Percentiles rank a stretch among this genome's conserved stretches.
phyloP scores from a whole-genome alignment of 2,329 filamentous ascomycete genomes.

The Xylariaceae sp. region DNA sequence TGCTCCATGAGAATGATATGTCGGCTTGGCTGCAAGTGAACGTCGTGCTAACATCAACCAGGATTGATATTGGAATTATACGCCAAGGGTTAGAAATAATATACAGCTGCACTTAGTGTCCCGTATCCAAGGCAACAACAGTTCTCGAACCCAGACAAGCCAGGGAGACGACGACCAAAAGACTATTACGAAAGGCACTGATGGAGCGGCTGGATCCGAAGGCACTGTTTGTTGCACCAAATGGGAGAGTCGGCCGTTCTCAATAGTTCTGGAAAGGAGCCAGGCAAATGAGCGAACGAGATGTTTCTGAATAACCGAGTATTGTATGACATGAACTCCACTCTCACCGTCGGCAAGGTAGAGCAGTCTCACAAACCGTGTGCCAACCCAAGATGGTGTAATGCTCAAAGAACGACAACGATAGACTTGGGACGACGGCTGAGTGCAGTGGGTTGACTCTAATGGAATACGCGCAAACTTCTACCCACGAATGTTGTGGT shows the following conservation, averaged over 20 bases:
- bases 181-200: constrained; percentile 32
- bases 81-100: constrained; percentile 30
- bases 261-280: constrained; percentile 34
- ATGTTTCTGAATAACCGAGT: constrained; percentile 46
- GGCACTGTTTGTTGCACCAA: constrained; percentile 35
- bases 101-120: constrained; percentile 22
- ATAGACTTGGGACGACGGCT: constrained; percentile 12
- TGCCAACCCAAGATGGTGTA: constrained; percentile 39
- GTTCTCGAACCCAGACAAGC: not conserved
- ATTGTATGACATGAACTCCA: constrained; percentile 48
- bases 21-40: constrained; percentile 32
- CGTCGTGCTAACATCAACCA: constrained; percentile 31
- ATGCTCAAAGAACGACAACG: constrained; percentile 25
- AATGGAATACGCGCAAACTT: not conserved
- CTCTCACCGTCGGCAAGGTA: constrained; percentile 44
- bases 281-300: constrained; percentile 39
- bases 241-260: constrained; percentile 38
- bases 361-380: constrained; percentile 42
- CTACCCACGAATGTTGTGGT: not conserved
- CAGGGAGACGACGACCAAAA: constrained; percentile 13
- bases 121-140: constrained; percentile 32
- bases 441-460: not conserved
- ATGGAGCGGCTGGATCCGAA: constrained; percentile 38
- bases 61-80: constrained; percentile 29
- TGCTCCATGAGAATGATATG: constrained; percentile 67